phyloP scores from a whole-genome alignment of 2,329 filamentous ascomycete genomes.

The Golovinomyces cichoracearum region DNA sequence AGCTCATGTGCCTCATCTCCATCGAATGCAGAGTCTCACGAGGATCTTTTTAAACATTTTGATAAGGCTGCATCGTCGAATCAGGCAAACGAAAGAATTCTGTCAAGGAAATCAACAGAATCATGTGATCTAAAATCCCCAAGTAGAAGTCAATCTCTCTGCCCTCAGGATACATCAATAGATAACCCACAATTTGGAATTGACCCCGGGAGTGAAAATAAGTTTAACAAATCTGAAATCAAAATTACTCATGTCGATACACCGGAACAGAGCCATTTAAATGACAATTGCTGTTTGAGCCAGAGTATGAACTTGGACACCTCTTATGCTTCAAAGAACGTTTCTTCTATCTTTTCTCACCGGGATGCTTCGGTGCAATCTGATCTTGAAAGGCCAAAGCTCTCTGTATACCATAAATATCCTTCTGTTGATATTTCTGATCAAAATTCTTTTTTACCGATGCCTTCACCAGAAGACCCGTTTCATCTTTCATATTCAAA shows the following conservation, averaged over 20 bases:
- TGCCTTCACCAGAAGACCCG: conserved; percentile 8
- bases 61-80: conserved; percentile 6
- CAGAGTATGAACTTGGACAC: background rate
- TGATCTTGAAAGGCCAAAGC: background rate
- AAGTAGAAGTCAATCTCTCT: no score
- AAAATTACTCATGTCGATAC: no score
- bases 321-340: background rate
- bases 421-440: background rate
- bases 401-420: background rate
- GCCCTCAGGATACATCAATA: no score
- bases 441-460: conserved; percentile 5
- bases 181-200: no score
- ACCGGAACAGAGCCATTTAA: background rate
- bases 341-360: background rate
- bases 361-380: background rate
- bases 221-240: no score
- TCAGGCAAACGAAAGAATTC: background rate
- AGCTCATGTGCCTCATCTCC: conserved; percentile 32
- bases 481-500: conserved; percentile 8
- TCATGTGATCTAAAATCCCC: no score
- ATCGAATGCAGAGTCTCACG: conserved; percentile 21
- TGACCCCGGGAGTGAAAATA: no score
- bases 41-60: conserved; percentile 7
- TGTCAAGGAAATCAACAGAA: background rate
- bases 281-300: background rate